phyloP scores from a whole-genome alignment of 1,284 basidiomycete species.

The Clitocybe nebularis region DNA sequence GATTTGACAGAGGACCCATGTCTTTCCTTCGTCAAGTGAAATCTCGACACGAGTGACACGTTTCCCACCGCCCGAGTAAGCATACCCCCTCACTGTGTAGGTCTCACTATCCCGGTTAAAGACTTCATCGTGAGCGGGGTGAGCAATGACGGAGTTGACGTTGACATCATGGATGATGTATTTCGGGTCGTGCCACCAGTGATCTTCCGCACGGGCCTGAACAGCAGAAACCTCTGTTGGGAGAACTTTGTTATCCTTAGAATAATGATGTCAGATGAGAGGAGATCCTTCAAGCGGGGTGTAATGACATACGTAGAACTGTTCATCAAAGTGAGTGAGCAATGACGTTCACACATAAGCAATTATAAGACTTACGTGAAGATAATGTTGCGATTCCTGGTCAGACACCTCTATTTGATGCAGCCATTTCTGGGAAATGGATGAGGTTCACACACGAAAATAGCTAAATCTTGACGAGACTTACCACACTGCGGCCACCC shows the following conservation, averaged over 20 bases:
- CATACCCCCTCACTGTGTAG: slow-evolving; percentile 54
- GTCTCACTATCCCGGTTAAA: slow-evolving; percentile 19
- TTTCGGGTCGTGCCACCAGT: slow-evolving; percentile 64
- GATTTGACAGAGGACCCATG: slow-evolving; percentile 50
- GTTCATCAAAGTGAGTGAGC: background rate
- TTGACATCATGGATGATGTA: slow-evolving; percentile 57
- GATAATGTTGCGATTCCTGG: slow-evolving; percentile 51
- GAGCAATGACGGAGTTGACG: slow-evolving; percentile 57
- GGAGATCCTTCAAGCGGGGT: no score
- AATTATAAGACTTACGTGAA: slow-evolving; percentile 20
- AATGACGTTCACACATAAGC: background rate
- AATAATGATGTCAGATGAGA: no score
- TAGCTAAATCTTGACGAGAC: background rate
- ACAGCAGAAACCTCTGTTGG: slow-evolving; percentile 55
- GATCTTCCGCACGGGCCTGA: slow-evolving; percentile 48
- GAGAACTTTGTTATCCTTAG: slow-evolving; percentile 68
- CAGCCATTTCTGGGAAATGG: slow-evolving; percentile 46
- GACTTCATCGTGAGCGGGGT: slow-evolving; percentile 53
- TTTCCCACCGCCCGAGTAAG: slow-evolving; percentile 62
- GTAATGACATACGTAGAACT: no score
- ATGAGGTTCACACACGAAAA: background rate
- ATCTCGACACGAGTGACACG: slow-evolving; percentile 61
- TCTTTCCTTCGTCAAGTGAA: slow-evolving; percentile 53
- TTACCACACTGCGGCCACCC: slow-evolving; percentile 47
- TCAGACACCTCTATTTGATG: slow-evolving; percentile 53